Evolutionary conservation across 2,329 filamentous ascomycete species (phyloP), one percentile per base, ranked within the genome.

Genomic region (Chaetomiaceae sp.): DNA sequence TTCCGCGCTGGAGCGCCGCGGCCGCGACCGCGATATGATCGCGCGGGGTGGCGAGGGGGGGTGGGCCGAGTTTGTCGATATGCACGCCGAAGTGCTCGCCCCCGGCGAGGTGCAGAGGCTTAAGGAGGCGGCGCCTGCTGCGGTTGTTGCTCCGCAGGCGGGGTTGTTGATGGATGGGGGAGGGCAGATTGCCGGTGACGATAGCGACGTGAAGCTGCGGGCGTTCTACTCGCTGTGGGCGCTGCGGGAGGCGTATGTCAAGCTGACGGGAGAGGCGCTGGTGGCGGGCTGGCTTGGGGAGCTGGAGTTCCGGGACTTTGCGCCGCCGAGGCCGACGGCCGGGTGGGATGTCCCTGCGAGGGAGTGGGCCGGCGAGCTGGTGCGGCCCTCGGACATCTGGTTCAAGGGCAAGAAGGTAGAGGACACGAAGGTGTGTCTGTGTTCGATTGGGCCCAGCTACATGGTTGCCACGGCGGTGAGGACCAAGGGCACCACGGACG

Each of bases 151-250:
- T n/a, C n/a, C n/a, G n/a, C n/a, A n/a, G n/a, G n/a, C n/a, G n/a
- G n/a, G n/a, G n/a, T n/a, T n/a, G n/a, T n/a, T n/a, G n/a, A n/a
- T n/a, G n/a, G n/a, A n/a, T n/a, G n/a, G n/a, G n/a, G n/a, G n/a
- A n/a, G n/a, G n/a, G n/a, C n/a, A n/a, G n/a, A n/a, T n/a, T n/a
- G n/a, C n/a, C n/a, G n/a, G n/a, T n/a, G n/a, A n/a, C n/a, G n/a
- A n/a, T n/a, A 70, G 79, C 16, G 83, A 86, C 53, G 75, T 70
- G 19, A 83, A 83, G 62, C 70, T 91, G 23, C 75, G 85, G 5
- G 75, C 78, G 47, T 92, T 92, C 64, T 92, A 90, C 65, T 78
- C 85, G 1, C 79, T 86, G 53, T 92, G 87, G 84, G 88, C 85
- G 65, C 76, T 89, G 65, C 83, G 88, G 60, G 87, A 92, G 70